Base-by-base conservation (phyloP, 352 stramenopile genomes). In the Phytopythium sindhum region DNA sequence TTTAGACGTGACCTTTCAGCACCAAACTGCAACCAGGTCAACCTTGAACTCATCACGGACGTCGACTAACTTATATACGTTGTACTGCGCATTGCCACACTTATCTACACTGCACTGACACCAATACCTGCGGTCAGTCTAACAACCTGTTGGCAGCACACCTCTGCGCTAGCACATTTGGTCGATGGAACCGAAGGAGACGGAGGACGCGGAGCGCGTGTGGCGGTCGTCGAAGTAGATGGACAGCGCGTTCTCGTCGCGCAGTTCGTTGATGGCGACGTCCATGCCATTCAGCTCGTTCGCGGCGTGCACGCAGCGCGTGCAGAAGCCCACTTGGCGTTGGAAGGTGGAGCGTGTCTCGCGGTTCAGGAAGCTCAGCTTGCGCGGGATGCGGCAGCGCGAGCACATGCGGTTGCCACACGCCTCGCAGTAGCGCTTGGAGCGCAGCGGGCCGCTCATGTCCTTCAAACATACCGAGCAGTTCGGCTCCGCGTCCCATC, bases 401-500 rank as follows among this genome's bases (percentile, higher is more conserved):
- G 67, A 70, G 42, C 70, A 78, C 57, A 75, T 72, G 23, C 69
- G 65, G 15, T 63, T 60, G 23, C 53, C 70, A 21, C 70, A 78
- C 58, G 73, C 65, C 41, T 74, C 67, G 29, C 67, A 75, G 19
- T 70, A 77, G 67, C 69, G 72, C 54, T 71, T 69, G 7, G 63
- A 54, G 3, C 72, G 63, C 48, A 74, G 47, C 23, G 60, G 73
- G 48, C 72, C 74, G 62, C 60, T 72, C 14, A 78, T 39, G 28
- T 75, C 68, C 54, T 76, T 78, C 10, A 42, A 65, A 42, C 72
- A 78, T 14, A 78, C 72, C 19, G 55, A 73, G 66, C 72, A 78
- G 6, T 23, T 28, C 0, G 70, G 59, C 9, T 73, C 59, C 7
- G 5, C 5, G 24, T 66, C 64, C 69, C 64, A 62, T 4, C 21